Conservation (phyloP, 345 rosid genomes). For the Aethionema arabicum region DNA sequence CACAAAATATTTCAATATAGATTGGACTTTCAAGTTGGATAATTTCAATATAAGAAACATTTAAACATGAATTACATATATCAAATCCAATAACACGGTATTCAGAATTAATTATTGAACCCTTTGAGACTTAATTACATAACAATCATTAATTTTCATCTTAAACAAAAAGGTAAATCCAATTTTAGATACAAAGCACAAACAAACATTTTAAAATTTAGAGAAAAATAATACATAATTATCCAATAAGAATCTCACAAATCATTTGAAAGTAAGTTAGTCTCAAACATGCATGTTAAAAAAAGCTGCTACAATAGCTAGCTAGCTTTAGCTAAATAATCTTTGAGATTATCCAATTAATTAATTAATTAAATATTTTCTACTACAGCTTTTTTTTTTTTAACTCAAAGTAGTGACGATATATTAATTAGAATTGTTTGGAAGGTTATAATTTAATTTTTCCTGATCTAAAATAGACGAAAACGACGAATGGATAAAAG, state of each 20-base stretch:
- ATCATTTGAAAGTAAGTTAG: conserved; percentile 13
- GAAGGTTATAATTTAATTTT: too few relatives aligned
- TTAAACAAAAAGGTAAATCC: neutral
- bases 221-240: conserved; percentile 8
- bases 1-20: too few relatives aligned
- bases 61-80: too few relatives aligned
- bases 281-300: conserved; percentile 18
- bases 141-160: conserved; percentile 12
- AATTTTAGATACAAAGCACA: conserved; percentile 3
- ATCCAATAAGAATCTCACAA: conserved; percentile 27
- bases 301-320: conserved; percentile 14
- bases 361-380: neutral
- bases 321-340: conserved; percentile 1
- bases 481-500: too few relatives aligned
- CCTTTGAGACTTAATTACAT: neutral
- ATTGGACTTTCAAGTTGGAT: too few relatives aligned
- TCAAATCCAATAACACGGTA: too few relatives aligned
- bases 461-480: too few relatives aligned
- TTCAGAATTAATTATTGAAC: too few relatives aligned
- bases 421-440: too few relatives aligned
- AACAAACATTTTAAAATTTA: neutral
- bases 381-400: too few relatives aligned
- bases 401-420: too few relatives aligned
- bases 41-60: too few relatives aligned
- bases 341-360: conserved; percentile 2